These are phyloP conservation scores for Pythium phragmitis DNA, from an alignment of 352 stramenopile genomes.

Conservation along the genomic window DNA sequence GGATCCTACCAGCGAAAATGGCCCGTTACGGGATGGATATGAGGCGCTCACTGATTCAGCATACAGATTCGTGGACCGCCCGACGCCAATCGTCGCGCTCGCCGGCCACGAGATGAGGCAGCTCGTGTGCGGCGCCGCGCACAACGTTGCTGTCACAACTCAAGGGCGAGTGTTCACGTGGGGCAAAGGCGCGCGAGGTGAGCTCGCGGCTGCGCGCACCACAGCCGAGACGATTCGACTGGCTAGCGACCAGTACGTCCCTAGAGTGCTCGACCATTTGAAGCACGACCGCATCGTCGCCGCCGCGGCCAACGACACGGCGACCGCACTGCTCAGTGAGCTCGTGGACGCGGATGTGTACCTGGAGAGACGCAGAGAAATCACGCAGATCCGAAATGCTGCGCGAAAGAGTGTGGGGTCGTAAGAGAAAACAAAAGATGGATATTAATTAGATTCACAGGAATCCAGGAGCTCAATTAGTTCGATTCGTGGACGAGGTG, in stretches of 20 bases:
- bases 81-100: slow-evolving; percentile 41
- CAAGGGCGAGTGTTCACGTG: slow-evolving; percentile 57
- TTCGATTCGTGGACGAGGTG: slow-evolving; percentile 20
- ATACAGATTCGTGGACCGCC: slow-evolving; percentile 52
- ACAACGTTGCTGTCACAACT: slow-evolving; percentile 55
- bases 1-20: slow-evolving; percentile 11
- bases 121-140: slow-evolving; percentile 45
- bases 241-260: slow-evolving; percentile 39
- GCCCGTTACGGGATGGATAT: slow-evolving; percentile 54
- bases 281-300: slow-evolving; percentile 50
- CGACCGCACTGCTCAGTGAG: slow-evolving; percentile 58
- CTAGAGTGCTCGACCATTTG: slow-evolving; percentile 41
- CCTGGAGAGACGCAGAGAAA: slow-evolving; percentile 41
- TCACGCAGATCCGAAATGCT: slow-evolving; percentile 43
- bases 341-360: slow-evolving; percentile 38
- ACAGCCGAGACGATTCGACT: slow-evolving; percentile 6
- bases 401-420: slow-evolving; percentile 21
- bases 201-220: slow-evolving; percentile 35
- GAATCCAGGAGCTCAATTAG: no score
- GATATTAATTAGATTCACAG: not conserved
- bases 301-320: slow-evolving; percentile 53
- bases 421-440: not conserved
- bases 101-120: slow-evolving; percentile 51
- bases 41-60: slow-evolving; percentile 65
- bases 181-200: slow-evolving; percentile 47